These are phyloP conservation scores for Cubamyces sp. DNA, from an alignment of 768 basidiomycete genomes.

Conservation along the genomic window DNA sequence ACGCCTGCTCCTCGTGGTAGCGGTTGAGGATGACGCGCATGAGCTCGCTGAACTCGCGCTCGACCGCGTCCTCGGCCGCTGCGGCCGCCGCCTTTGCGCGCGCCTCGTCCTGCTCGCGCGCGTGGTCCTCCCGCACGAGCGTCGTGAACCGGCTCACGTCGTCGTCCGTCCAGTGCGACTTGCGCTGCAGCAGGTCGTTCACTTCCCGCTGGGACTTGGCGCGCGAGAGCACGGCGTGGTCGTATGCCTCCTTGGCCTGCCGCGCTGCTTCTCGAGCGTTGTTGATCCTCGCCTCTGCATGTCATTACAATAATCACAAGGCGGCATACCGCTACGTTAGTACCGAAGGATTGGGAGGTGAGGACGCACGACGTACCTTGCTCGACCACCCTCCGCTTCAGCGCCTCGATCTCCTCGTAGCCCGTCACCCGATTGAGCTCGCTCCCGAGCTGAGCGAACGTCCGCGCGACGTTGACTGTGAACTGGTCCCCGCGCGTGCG, in stretches of 20 bases:
- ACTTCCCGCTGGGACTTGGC: conserved; percentile 92
- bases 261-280: conserved; percentile 67
- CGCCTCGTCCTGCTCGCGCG: conserved; percentile 78
- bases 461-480: conserved; percentile 56
- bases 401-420: conserved; percentile 84
- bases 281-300: conserved; percentile 75
- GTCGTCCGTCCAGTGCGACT: conserved; percentile 87
- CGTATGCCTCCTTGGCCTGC: conserved; percentile 75
- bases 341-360: neutral
- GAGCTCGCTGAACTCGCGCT: conserved; percentile 84
- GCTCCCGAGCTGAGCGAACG: conserved; percentile 73
- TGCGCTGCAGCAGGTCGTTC: conserved; percentile 93
- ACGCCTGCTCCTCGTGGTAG: conserved; percentile 98
- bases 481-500: conserved; percentile 62
- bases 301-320: neutral
- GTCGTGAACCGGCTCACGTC: conserved; percentile 89
- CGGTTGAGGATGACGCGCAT: conserved; percentile 88
- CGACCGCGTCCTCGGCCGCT: conserved; percentile 77
- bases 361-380: conserved; percentile 61
- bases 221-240: conserved; percentile 76
- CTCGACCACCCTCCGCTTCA: conserved; percentile 76
- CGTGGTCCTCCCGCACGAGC: conserved; percentile 89
- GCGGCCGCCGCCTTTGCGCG: conserved; percentile 69
- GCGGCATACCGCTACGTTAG: conserved; percentile 6
- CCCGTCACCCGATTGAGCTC: conserved; percentile 89